These are phyloP conservation scores for Cladosporium sp. DNA, from an alignment of 2,329 filamentous ascomycete species.

Conservation along the genomic window DNA sequence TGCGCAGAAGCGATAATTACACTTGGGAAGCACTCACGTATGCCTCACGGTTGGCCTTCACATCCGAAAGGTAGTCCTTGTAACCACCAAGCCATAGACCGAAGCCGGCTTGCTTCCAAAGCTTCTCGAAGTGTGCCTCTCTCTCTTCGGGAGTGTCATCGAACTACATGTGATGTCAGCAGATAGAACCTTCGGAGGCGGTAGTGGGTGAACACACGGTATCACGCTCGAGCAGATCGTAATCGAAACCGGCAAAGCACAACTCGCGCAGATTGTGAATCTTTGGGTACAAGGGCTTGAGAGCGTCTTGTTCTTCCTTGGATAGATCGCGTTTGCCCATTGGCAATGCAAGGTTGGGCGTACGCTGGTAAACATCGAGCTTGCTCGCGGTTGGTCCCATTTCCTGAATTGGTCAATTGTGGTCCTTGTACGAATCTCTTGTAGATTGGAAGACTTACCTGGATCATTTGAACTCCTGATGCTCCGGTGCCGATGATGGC, in stretches of 20 bases:
- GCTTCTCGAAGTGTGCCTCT: slow-evolving; percentile 45
- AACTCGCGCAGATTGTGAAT: slow-evolving; percentile 56
- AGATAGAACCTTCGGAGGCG: fast-evolving
- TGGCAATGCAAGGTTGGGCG: slow-evolving; percentile 64
- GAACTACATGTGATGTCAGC: slow-evolving; percentile 32
- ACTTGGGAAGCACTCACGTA: slow-evolving; percentile 32
- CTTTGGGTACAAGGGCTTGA: slow-evolving; percentile 43
- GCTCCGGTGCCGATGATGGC: slow-evolving; percentile 66
- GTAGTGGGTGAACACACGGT: slow-evolving; percentile 35
- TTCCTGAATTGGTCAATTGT: slow-evolving; percentile 26
- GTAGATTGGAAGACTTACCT: slow-evolving; percentile 27
- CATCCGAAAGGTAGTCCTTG: slow-evolving; percentile 38
- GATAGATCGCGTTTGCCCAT: slow-evolving; percentile 57
- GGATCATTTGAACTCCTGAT: slow-evolving; percentile 64
- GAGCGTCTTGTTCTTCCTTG: slow-evolving; percentile 51
- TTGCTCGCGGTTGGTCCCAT: slow-evolving; percentile 46
- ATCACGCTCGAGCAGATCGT: slow-evolving; percentile 55
- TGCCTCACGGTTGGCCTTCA: slow-evolving; percentile 44
- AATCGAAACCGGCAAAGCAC: slow-evolving; percentile 61
- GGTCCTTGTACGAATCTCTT: neutral
- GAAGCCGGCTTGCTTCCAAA: slow-evolving; percentile 41
- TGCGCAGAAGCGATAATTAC: no score
- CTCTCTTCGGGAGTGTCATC: slow-evolving; percentile 45
- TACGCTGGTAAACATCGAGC: slow-evolving; percentile 65
- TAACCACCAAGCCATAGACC: slow-evolving; percentile 32